Percentiles rank a stretch among this genome's conserved stretches.
Evolutionary conservation across 1,284 basidiomycete genomes (phyloP).

Genomic region (Cryptococcus sp.): DNA sequence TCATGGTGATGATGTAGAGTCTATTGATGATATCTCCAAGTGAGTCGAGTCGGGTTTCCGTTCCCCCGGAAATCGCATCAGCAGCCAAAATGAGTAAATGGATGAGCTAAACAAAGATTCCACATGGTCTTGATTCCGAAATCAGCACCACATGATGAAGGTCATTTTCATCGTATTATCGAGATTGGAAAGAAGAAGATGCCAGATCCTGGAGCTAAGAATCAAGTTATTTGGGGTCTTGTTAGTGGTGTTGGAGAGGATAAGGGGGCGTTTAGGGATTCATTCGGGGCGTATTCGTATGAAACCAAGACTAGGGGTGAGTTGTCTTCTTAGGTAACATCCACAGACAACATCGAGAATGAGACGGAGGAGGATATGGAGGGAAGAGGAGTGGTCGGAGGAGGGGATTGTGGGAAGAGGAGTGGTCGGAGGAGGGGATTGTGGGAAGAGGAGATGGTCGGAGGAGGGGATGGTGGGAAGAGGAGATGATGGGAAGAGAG

Average conservation of each 20-base stretch:
- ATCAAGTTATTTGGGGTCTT: conserved; percentile 58
- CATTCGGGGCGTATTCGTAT: conserved; percentile 56
- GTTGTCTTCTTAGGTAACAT: background rate
- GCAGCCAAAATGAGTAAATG: background rate
- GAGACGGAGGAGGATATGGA: too few relatives aligned
- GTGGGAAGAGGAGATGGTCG: too few relatives aligned
- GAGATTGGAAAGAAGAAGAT: conserved; percentile 62
- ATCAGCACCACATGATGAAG: conserved; percentile 42
- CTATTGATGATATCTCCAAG: conserved; percentile 59
- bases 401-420: too few relatives aligned
- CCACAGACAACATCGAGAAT: too few relatives aligned
- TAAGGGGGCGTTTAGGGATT: conserved; percentile 53
- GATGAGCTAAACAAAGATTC: conserved; percentile 37
- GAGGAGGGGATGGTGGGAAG: too few relatives aligned
- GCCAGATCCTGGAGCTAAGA: conserved; percentile 55
- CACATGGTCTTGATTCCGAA: conserved; percentile 61
- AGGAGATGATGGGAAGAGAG: too few relatives aligned
- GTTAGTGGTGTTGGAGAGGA: conserved; percentile 57
- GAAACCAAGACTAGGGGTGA: conserved; percentile 63
- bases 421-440: too few relatives aligned
- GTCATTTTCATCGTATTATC: conserved; percentile 54
- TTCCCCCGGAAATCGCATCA: too few relatives aligned
- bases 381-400: too few relatives aligned
- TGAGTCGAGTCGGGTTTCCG: conserved; percentile 6
- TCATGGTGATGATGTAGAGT: conserved; percentile 53